Evolutionary conservation across 1,284 basidiomycete genomes (phyloP), one percentile per base, ranked within the genome.

Genomic region (Cryptococcus amylolentus): DNA sequence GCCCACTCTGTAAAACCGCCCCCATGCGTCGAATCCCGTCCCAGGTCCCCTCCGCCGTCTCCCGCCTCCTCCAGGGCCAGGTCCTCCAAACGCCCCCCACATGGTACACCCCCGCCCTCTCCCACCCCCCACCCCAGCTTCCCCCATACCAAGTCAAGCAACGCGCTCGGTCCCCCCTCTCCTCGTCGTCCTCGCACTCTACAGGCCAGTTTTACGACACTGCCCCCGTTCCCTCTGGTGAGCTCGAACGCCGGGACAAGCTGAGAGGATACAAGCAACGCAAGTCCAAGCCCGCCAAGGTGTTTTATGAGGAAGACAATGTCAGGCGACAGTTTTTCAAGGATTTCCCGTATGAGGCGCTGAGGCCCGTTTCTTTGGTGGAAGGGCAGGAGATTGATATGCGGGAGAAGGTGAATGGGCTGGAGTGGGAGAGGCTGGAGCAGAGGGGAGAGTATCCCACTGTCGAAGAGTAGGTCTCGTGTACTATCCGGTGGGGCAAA

Each of bases 261-360:
- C 56, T 66, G 50, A 63, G 75, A 55, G 80, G 59, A 69, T 80
- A 60, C 75, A 80, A 64, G 75, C 81, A 53, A 77, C 81, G 57
- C 81, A 83, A 58, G 80, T 82, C 13, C 79, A 56, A 79, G 13
- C 85, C 88, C 0, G 67, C 83, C 56, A 82, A 84, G 10, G 84
- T 98, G 57, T 81, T 83, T 49, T 97, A 95, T 75, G 66, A 88
- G 31, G 91, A 94, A 72, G 95, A 98, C 77, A 81, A 84, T 57
- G 81, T 98, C 52, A 85, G 95, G 46, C 81, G 85, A 54, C 90
- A 91, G 75, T 49, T 98, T 98, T 98, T 94, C 80, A 81, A 83
- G 52, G 95, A 98, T 78, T 94, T 97, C 72, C 93, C 95, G 2
- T 98, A 97, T 73, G 94, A 98, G 78, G 88, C 91, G 1, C 88